Evolutionary conservation across 2,329 filamentous ascomycete genomes (phyloP).

Genomic region (Blumeria hordei): DNA sequence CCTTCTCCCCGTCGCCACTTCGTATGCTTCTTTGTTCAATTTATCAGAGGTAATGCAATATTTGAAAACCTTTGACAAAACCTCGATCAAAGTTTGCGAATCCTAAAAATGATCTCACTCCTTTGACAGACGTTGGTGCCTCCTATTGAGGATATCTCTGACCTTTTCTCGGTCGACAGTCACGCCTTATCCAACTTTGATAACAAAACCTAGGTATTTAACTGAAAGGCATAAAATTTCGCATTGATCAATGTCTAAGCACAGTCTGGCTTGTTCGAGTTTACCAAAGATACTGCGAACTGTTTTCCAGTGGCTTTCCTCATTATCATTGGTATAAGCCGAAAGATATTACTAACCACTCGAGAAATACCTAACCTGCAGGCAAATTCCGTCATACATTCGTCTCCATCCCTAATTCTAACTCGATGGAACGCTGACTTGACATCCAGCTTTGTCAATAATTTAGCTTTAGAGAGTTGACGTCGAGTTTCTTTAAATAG

Average conservation of each 20-base stretch:
- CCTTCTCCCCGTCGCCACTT: background rate
- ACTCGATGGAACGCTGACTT: background rate
- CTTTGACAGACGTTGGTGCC: background rate
- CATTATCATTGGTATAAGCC: background rate
- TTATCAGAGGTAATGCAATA: background rate
- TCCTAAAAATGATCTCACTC: background rate
- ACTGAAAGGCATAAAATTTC: background rate
- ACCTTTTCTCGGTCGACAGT: background rate
- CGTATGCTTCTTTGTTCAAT: background rate
- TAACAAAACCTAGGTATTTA: background rate
- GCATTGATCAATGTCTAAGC: background rate
- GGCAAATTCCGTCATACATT: background rate
- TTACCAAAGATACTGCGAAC: background rate
- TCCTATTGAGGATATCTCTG: background rate
- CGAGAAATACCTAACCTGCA: background rate
- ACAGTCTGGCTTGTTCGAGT: background rate
- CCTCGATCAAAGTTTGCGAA: too few relatives aligned
- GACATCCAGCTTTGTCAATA: background rate
- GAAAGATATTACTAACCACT: background rate
- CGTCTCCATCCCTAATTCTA: background rate
- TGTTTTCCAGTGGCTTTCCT: background rate
- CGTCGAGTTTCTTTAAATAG: background rate
- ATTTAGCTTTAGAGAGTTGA: background rate
- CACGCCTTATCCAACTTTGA: background rate
- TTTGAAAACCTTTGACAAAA: too few relatives aligned